Conservation (phyloP, 306 rosid genomes). For the Mucuna pruriens region DNA sequence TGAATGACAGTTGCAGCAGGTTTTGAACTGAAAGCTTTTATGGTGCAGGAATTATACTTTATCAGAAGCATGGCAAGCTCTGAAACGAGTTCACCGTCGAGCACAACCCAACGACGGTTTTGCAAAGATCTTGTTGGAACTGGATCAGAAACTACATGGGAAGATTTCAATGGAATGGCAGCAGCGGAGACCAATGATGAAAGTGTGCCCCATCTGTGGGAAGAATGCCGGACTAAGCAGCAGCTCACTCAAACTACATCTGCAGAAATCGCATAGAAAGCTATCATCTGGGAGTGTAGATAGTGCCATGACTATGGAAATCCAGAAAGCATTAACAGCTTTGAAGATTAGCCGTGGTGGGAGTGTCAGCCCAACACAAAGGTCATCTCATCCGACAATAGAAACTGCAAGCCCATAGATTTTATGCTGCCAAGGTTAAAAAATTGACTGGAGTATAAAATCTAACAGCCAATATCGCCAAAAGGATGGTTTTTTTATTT, state of each 20-base stretch:
- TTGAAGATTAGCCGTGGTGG: conserved; percentile 69
- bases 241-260: conserved; percentile 90
- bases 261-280: conserved; percentile 88
- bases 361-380: conserved; percentile 72
- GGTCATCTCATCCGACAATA: conserved; percentile 55
- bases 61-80: conserved; percentile 76
- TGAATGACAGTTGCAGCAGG: background rate
- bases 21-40: conserved; percentile 21
- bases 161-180: conserved; percentile 93
- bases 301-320: conserved; percentile 94
- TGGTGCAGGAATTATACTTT: conserved; percentile 71
- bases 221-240: conserved; percentile 93
- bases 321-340: conserved; percentile 77
- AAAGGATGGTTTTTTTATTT: background rate
- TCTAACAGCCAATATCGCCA: background rate
- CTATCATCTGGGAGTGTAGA: conserved; percentile 94
- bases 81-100: conserved; percentile 83
- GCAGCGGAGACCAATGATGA: conserved; percentile 79
- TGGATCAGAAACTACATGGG: conserved; percentile 80
- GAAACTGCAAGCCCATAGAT: background rate
- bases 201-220: conserved; percentile 93
- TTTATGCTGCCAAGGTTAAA: background rate
- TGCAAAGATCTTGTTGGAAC: conserved; percentile 59
- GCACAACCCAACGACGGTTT: conserved; percentile 98
- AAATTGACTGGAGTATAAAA: background rate